Evolutionary conservation across 2,329 filamentous ascomycete genomes (phyloP).

Genomic region (Alternaria sp.): DNA sequence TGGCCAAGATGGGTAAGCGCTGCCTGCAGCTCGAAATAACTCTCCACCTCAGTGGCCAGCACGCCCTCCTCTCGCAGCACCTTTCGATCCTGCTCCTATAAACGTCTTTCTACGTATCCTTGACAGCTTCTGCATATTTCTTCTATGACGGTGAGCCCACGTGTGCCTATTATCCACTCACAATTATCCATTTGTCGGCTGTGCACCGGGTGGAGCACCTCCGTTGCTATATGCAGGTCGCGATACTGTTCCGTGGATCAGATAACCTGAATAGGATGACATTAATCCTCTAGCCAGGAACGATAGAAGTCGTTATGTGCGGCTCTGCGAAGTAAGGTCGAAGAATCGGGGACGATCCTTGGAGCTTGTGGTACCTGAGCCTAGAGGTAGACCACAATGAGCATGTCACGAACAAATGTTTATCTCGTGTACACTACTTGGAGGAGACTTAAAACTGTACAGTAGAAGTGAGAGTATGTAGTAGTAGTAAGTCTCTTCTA

Average conservation of each 20-base stretch:
- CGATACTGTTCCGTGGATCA: neutral
- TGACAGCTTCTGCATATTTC: neutral
- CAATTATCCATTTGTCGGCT: neutral
- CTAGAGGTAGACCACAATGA: neutral
- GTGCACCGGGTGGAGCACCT: neutral
- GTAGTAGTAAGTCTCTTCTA: accelerated
- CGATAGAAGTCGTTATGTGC: neutral
- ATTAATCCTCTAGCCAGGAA: neutral
- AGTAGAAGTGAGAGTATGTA: neutral
- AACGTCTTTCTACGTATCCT: neutral
- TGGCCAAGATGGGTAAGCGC: neutral
- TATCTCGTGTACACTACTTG: too few relatives aligned
- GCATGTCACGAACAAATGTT: neutral
- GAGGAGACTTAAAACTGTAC: neutral
- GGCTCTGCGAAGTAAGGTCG: neutral
- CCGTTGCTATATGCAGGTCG: neutral
- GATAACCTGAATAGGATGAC: neutral
- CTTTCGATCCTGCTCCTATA: neutral
- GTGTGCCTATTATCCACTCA: neutral
- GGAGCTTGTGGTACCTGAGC: neutral
- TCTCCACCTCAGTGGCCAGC: neutral
- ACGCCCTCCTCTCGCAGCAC: neutral
- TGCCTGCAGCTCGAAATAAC: neutral
- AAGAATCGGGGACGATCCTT: neutral
- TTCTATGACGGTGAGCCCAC: neutral